phyloP scores from a whole-genome alignment of 1,284 basidiomycete species.

The Cutaneotrichosporon sp. region DNA sequence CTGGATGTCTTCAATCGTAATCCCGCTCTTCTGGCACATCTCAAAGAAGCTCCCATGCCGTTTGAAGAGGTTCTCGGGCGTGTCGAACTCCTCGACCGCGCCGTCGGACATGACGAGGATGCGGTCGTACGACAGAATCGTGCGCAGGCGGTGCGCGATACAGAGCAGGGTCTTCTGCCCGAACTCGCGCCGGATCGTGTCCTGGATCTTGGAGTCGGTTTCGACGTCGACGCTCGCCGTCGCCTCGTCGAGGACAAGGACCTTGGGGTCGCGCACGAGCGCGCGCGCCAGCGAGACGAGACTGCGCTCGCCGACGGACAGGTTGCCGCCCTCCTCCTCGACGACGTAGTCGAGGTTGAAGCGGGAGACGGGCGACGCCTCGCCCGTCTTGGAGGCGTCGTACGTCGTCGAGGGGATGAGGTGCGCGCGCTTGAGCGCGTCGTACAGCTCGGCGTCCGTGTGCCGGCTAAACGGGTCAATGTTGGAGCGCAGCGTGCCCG shows the following conservation, averaged over 20 bases:
- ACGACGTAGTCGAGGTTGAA: conserved; percentile 79
- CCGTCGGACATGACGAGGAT: conserved; percentile 73
- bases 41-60: conserved; percentile 71
- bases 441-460: conserved; percentile 76
- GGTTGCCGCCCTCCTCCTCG: conserved; percentile 81
- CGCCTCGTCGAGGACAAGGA: conserved; percentile 65
- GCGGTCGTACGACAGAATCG: conserved; percentile 76
- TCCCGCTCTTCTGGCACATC: conserved; percentile 70
- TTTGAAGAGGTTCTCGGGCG: conserved; percentile 72
- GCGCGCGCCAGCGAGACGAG: conserved; percentile 72
- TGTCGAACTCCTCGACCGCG: conserved; percentile 69
- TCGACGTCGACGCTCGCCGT: conserved; percentile 61
- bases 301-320: conserved; percentile 67
- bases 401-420: conserved; percentile 57
- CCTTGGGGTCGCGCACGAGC: conserved; percentile 58
- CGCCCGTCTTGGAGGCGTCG: conserved; percentile 18
- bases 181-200: conserved; percentile 69
- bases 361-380: conserved; percentile 52
- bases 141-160: conserved; percentile 70
- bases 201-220: conserved; percentile 71
- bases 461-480: conserved; percentile 72
- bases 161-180: conserved; percentile 64
- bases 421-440: conserved; percentile 76
- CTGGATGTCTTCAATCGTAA: conserved; percentile 66
- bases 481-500: conserved; percentile 61